phyloP scores from a whole-genome alignment of 2,329 filamentous ascomycete genomes.

The Seiridium unicorne region DNA sequence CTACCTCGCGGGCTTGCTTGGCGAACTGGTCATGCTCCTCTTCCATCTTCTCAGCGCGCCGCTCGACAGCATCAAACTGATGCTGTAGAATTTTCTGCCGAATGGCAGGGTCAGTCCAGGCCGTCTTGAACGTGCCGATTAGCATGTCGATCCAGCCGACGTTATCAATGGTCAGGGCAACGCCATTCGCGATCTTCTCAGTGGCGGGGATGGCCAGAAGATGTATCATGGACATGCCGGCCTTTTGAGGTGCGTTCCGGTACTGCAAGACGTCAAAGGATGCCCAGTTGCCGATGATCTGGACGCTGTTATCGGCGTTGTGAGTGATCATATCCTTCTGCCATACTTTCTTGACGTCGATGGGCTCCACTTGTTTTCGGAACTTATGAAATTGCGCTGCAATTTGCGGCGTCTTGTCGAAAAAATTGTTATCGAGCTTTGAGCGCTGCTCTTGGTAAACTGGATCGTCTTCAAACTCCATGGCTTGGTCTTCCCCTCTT shows the following conservation, averaged over 20 bases:
- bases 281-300: constrained; percentile 6
- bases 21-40: neutral
- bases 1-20: neutral
- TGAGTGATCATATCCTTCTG: neutral
- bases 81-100: neutral
- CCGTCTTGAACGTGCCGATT: neutral
- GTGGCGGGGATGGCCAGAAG: constrained; percentile 5
- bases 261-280: constrained; percentile 9
- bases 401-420: neutral
- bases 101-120: neutral
- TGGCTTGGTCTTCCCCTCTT: neutral
- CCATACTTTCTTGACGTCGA: neutral
- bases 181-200: neutral
- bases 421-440: neutral
- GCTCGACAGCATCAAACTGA: constrained; percentile 3
- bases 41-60: neutral
- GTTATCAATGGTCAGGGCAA: neutral
- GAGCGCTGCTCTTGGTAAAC: neutral
- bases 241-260: neutral
- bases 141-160: constrained; percentile 5
- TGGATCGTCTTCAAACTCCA: neutral
- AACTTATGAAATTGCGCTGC: neutral
- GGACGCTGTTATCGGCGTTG: neutral
- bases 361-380: neutral
- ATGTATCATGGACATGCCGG: constrained; percentile 9